These are phyloP conservation scores for Solioccasus polychromus DNA, from an alignment of 768 basidiomycete genomes.

Conservation along the genomic window DNA sequence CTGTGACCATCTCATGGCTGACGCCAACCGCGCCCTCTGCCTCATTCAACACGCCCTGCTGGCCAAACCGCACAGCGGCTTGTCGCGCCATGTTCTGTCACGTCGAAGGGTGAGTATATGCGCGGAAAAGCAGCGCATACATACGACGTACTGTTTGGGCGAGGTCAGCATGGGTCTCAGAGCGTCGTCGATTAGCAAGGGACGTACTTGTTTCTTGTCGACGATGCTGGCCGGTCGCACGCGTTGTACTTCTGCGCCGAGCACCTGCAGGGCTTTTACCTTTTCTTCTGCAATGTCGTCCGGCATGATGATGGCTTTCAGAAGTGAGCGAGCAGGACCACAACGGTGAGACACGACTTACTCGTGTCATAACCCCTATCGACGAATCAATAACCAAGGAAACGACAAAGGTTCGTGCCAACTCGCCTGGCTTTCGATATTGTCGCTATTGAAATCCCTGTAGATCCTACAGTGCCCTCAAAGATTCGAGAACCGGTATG, in stretches of 20 bases:
- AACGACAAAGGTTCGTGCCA: not conserved
- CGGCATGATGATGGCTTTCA: constrained; percentile 81
- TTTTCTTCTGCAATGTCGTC: constrained; percentile 92
- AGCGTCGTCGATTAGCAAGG: not conserved
- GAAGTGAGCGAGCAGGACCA: not conserved
- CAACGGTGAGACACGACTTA: constrained; percentile 28
- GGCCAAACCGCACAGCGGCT: constrained; percentile 73
- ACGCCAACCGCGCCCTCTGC: constrained; percentile 14
- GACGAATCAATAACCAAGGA: not conserved
- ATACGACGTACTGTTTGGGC: constrained; percentile 57
- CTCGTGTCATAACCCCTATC: constrained; percentile 85
- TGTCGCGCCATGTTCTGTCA: constrained; percentile 82
- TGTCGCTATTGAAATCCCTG: constrained; percentile 94
- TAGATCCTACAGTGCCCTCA: constrained; percentile 95
- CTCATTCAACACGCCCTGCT: constrained; percentile 27
- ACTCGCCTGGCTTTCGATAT: constrained; percentile 81
- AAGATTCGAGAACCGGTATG: constrained; percentile 91
- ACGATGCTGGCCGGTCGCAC: constrained; percentile 95
- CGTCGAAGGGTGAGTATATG: not conserved
- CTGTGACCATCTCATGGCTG: constrained; percentile 37
- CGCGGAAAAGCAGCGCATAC: constrained; percentile 25
- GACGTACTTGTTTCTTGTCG: constrained; percentile 85
- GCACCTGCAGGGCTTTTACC: constrained; percentile 72
- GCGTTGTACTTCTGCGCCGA: constrained; percentile 87
- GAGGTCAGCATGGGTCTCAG: constrained; percentile 1